Conservation (phyloP, 225 moss, liverwort and hornwort genomes). For the Thuidium tamariscinum region DNA sequence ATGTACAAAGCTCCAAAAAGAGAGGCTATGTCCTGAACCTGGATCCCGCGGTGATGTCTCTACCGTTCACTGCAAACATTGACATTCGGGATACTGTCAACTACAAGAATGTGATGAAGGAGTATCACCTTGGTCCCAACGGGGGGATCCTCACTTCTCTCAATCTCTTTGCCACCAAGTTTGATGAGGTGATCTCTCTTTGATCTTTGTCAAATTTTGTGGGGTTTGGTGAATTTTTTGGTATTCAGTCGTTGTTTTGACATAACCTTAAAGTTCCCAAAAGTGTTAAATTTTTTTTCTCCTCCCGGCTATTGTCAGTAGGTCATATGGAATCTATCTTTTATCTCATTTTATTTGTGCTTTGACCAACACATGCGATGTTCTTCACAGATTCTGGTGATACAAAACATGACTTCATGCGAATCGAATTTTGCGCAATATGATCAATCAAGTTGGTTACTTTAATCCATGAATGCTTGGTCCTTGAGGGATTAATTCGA, state of each 20-base stretch:
- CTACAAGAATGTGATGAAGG: constrained; percentile 98
- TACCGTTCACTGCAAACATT: constrained; percentile 84
- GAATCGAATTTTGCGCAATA: not conserved
- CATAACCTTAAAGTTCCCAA: not conserved
- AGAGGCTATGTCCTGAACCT: constrained; percentile 86
- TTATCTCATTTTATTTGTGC: not conserved
- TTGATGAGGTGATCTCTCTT: constrained; percentile 59
- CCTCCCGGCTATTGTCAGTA: not conserved
- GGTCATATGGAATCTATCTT: not conserved
- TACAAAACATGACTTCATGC: not conserved
- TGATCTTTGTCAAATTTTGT: not conserved
- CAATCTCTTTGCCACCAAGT: constrained; percentile 88
- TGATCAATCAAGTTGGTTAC: not conserved
- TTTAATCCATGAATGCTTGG: not conserved
- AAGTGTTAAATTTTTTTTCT: not conserved
- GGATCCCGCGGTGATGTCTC: constrained; percentile 77
- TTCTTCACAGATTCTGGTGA: not conserved
- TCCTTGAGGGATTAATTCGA: not conserved
- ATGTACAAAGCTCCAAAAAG: constrained; percentile 55
- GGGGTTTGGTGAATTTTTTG: not conserved
- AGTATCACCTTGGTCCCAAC: constrained; percentile 85
- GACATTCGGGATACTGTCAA: constrained; percentile 99
- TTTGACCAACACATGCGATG: not conserved
- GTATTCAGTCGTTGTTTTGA: not conserved
- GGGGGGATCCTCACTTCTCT: constrained; percentile 96